phyloP scores from a whole-genome alignment of 2,329 filamentous ascomycete genomes.

The Huntiella decipiens region DNA sequence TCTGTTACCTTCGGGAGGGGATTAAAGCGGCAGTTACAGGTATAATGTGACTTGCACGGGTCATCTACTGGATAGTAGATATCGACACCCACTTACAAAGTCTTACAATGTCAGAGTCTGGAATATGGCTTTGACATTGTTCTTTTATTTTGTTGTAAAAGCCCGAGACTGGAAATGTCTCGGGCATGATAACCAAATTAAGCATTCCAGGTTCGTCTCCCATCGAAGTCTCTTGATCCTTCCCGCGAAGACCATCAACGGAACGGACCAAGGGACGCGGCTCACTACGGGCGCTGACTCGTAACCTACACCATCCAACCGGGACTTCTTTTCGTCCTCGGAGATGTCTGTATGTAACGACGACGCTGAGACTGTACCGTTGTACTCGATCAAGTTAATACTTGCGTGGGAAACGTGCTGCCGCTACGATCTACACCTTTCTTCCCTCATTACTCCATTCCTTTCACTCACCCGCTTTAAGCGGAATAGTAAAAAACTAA shows the following conservation, averaged over 20 bases:
- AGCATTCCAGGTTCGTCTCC: constrained; percentile 10
- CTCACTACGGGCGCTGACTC: constrained; percentile 71
- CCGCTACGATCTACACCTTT: constrained; percentile 42
- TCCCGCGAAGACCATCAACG: neutral
- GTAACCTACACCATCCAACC: constrained; percentile 9
- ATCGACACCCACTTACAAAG: neutral
- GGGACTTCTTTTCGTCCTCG: neutral
- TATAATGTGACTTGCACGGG: constrained; percentile 3
- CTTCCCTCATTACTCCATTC: constrained; percentile 14
- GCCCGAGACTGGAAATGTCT: neutral
- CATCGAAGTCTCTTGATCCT: constrained; percentile 8
- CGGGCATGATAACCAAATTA: neutral
- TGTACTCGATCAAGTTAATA: constrained; percentile 98
- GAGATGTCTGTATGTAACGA: constrained; percentile 2
- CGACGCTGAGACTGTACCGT: constrained; percentile 92
- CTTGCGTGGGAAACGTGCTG: constrained; percentile 97
- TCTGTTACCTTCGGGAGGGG: constrained; percentile 19
- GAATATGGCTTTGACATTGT: neutral
- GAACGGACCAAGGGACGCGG: constrained; percentile 21
- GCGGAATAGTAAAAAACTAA: constrained; percentile 19
- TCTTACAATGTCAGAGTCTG: neutral
- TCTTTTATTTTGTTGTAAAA: neutral
- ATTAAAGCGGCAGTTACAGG: constrained; percentile 44
- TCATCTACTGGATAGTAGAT: neutral
- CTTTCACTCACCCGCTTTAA: constrained; percentile 10